These are phyloP conservation scores for Colletotrichum sp. DNA, from an alignment of 2,329 filamentous ascomycete genomes.

Conservation along the genomic window DNA sequence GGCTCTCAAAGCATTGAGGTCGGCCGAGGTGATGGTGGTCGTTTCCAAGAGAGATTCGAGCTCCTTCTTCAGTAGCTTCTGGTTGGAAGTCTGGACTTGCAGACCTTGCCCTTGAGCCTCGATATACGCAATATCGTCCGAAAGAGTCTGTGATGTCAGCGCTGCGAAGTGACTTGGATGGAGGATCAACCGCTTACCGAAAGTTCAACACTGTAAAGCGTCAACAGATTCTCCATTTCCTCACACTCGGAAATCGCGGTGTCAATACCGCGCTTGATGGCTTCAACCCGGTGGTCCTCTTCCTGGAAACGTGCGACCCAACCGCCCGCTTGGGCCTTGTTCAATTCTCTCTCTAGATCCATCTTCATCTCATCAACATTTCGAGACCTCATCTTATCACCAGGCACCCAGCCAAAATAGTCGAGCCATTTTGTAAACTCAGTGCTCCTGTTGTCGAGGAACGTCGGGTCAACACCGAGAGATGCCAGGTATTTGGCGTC, in stretches of 20 bases:
- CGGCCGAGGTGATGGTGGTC: conserved; percentile 80
- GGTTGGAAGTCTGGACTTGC: conserved; percentile 96
- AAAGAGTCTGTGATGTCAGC: conserved; percentile 71
- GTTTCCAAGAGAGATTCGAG: conserved; percentile 88
- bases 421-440: conserved; percentile 85
- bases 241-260: conserved; percentile 93
- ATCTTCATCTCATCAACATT: conserved; percentile 81
- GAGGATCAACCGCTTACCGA: conserved; percentile 63
- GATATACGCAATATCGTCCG: conserved; percentile 95
- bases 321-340: conserved; percentile 87
- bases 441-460: conserved; percentile 77
- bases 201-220: conserved; percentile 92
- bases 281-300: conserved; percentile 87
- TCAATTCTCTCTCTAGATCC: conserved; percentile 86
- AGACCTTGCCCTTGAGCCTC: conserved; percentile 96
- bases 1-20: conserved; percentile 75
- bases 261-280: conserved; percentile 86
- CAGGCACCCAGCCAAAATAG: conserved; percentile 86
- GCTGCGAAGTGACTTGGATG: background rate
- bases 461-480: conserved; percentile 75
- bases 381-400: conserved; percentile 73
- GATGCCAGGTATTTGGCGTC: conserved; percentile 79
- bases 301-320: conserved; percentile 86
- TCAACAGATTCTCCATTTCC: conserved; percentile 91
- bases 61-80: conserved; percentile 90